Evolutionary conservation across 805 yeast genomes (phyloP), one percentile per base, ranked within the genome.

Genomic region (Candida takata): DNA sequence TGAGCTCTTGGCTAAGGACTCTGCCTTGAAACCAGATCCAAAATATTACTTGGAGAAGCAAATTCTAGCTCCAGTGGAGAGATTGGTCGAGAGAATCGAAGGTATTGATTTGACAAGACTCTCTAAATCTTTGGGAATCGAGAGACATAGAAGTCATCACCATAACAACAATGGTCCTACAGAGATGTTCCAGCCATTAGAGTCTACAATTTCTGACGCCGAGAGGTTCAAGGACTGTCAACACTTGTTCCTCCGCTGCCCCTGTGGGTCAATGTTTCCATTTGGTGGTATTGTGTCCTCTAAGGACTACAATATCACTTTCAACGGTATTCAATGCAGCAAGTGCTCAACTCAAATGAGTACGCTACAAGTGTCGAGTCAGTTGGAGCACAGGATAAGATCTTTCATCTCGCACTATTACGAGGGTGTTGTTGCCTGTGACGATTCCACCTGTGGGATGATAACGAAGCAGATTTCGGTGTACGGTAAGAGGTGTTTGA

Each of bases 391-490:
- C n/a, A 64, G 74, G 32, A 72, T 90, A 18, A 68, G 97, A 37
- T 59, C 65, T 5, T 83, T 78, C 44, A 77, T 90, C 33, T 69
- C 87, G 1, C 54, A 68, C 23, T 92, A 88, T 57, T 92, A 92
- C 56, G 78, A 84, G n/a, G 90, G 88, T 5, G 77, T 92, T 85
- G 62, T 87, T 31, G 61, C 58, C 0, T 92, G 99, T 63, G 94
- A 84, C 56, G 97, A 92, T 49, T 55, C 77, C 6, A 72, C 92
- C 2, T 90, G 97, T 62, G 84, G 83, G 2, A 66, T 74, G 35
- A 68, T 69, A 12, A 88, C 97, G 0, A 70, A 95, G 43, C 95
- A 88, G 53, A 71, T 92, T 17, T 77, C 88, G 15, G 96, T 88
- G 4, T 86, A 84, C 52, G 97, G 97, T 35, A 76, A 79, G 47